phyloP scores from a whole-genome alignment of 202 grass and related monocot species.

The Brachypodium distachyon region DNA sequence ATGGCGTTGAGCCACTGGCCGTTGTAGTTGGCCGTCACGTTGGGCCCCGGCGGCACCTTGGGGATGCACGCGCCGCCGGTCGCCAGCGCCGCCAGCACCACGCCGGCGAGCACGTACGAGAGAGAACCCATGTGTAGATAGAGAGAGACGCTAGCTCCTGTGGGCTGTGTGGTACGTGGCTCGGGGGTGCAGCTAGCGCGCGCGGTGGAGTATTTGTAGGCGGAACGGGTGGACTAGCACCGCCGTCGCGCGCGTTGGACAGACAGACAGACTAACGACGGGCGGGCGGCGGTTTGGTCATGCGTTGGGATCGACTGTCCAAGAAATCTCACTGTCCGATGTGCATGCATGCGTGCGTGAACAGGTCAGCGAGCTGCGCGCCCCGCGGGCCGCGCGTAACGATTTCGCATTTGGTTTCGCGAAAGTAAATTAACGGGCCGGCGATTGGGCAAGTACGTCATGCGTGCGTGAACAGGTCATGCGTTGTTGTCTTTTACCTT shows the following conservation, averaged over 20 bases:
- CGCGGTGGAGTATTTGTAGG: not conserved
- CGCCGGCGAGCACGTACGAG: not conserved
- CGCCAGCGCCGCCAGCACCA: conserved; percentile 9
- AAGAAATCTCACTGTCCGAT: too few relatives aligned
- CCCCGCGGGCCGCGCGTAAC: not conserved
- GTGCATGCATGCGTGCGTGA: not conserved
- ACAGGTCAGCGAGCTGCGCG: not conserved
- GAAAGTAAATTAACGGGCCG: too few relatives aligned
- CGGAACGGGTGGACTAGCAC: not conserved
- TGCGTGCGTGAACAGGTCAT: too few relatives aligned
- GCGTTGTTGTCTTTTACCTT: too few relatives aligned
- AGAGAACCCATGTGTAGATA: not conserved
- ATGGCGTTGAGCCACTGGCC: conserved; percentile 33
- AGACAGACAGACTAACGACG: too few relatives aligned
- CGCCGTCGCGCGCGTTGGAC: not conserved
- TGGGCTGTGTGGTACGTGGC: too few relatives aligned
- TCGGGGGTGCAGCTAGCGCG: too few relatives aligned
- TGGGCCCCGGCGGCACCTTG: conserved; percentile 27
- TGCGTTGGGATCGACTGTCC: too few relatives aligned
- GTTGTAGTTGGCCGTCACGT: conserved; percentile 24
- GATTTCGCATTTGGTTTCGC: too few relatives aligned
- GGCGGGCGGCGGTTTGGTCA: not conserved
- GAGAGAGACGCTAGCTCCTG: too few relatives aligned
- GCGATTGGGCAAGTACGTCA: too few relatives aligned
- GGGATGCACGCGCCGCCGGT: not conserved